These are phyloP conservation scores for Venturiaceae sp. DNA, from an alignment of 2,329 filamentous ascomycete species.

Conservation along the genomic window DNA sequence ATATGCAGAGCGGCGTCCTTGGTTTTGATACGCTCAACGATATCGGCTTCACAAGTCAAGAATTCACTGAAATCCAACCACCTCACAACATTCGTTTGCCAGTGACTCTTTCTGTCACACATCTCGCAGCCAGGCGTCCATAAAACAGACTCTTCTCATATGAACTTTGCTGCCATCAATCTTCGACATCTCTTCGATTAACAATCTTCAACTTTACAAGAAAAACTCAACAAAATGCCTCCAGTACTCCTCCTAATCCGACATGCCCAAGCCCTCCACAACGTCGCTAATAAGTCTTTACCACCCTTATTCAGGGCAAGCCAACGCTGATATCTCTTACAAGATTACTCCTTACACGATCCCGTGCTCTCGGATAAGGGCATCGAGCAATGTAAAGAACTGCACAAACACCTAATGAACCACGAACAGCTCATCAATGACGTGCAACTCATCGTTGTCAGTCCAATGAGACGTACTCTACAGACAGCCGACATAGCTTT, in stretches of 20 bases:
- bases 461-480: slow-evolving; percentile 55
- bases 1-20: too few species aligned
- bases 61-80: too few species aligned
- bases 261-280: slow-evolving; percentile 36
- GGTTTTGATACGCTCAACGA: too few species aligned
- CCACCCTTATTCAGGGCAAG: not conserved
- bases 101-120: not conserved
- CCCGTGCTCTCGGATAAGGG: slow-evolving; percentile 32
- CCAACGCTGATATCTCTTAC: not conserved
- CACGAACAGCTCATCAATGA: slow-evolving; percentile 28
- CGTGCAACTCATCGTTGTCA: slow-evolving; percentile 49
- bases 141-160: not conserved
- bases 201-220: not conserved
- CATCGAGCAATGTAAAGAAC: slow-evolving; percentile 28
- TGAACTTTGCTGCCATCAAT: too few species aligned
- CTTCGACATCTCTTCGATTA: too few species aligned
- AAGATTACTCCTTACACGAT: slow-evolving; percentile 31
- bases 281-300: slow-evolving; percentile 22
- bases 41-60: too few species aligned
- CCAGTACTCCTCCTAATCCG: slow-evolving; percentile 36
- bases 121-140: not conserved
- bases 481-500: slow-evolving; percentile 52
- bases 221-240: slow-evolving; percentile 20
- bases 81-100: too few species aligned
- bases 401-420: slow-evolving; percentile 26